These are phyloP conservation scores for Cercospora canescens DNA, from an alignment of 2,329 filamentous ascomycete genomes.

Conservation along the genomic window DNA sequence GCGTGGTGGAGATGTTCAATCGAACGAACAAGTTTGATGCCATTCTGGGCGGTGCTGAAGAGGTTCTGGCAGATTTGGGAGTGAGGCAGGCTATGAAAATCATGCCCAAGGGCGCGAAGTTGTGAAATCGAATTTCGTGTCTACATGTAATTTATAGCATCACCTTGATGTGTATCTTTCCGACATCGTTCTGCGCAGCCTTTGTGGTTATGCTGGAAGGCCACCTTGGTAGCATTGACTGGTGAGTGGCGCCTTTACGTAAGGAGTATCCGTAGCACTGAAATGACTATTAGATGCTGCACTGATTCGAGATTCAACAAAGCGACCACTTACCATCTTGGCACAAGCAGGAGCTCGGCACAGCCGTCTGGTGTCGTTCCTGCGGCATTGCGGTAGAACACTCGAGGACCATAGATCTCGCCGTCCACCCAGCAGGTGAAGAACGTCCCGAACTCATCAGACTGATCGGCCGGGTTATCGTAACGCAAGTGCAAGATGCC, in stretches of 20 bases:
- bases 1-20: slow-evolving; percentile 80
- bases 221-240: not conserved
- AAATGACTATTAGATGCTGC: not conserved
- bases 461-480: slow-evolving; percentile 6
- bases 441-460: slow-evolving; percentile 10
- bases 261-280: not conserved
- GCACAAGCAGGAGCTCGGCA: slow-evolving; percentile 15
- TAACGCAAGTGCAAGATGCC: slow-evolving; percentile 8
- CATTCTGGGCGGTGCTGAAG: slow-evolving; percentile 74
- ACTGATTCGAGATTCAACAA: not conserved
- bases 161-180: not conserved
- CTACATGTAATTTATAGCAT: not conserved
- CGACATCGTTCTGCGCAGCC: not conserved
- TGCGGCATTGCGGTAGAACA: slow-evolving; percentile 7
- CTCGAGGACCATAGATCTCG: slow-evolving; percentile 10
- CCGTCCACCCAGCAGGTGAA: slow-evolving; percentile 11
- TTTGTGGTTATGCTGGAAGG: not conserved
- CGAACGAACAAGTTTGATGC: slow-evolving; percentile 73
- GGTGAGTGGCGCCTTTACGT: not conserved
- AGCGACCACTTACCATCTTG: slow-evolving; percentile 5
- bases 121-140: slow-evolving; percentile 6
- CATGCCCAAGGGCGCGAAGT: slow-evolving; percentile 58
- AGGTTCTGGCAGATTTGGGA: slow-evolving; percentile 77
- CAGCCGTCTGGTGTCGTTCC: slow-evolving; percentile 9
- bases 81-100: slow-evolving; percentile 80